Evolutionary conservation across 495 filamentous ascomycete genomes (phyloP), one percentile per base, ranked within the genome.

Genomic region (Aspergillus avenaceus): DNA sequence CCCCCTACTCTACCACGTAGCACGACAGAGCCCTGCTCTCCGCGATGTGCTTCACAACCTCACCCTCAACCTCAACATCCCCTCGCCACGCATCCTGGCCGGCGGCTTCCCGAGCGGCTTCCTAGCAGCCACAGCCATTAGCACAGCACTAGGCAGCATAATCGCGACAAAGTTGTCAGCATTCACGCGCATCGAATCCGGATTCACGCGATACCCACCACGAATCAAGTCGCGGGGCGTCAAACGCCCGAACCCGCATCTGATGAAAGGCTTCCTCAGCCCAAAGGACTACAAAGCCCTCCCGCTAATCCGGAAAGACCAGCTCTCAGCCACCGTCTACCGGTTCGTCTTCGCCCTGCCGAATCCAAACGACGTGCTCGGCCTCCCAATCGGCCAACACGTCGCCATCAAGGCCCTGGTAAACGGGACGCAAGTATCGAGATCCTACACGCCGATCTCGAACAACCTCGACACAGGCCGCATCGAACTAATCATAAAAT

Each of bases 361-460:
- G 7, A 56, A 53, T 6, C 16, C 57, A 8, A 50, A 60, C 5
- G 58, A 61, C 13, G 64, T 75, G 0, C 63, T 82, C 2, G 76
- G 78, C 23, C 67, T 80, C 0, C 78, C 77, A 0, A 76, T 71
- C 18, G 76, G 77, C 3, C 76, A 80, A 52, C 76, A 80, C 52
- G 67, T 80, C 21, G 72, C 72, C n/a, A 76, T 80, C 50, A 64
- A 63, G 27, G 70, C 74, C 3, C 55, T 45, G 6, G 56, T 79
- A n/a, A 55, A 78, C 47, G 76, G 71, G 9, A 56, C 66, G 23
- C 34, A 59, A 5, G 67, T 79, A 8, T 65, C 67, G 4, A 58
- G 77, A 24, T 75, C 73, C 0, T 80, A 80, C 58, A 80, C 75
- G 1, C 77, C 77, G 11, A 67, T 70, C 1, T 78, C 75, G 22